phyloP scores from a whole-genome alignment of 306 rosid genomes.

The Inga laurina region DNA sequence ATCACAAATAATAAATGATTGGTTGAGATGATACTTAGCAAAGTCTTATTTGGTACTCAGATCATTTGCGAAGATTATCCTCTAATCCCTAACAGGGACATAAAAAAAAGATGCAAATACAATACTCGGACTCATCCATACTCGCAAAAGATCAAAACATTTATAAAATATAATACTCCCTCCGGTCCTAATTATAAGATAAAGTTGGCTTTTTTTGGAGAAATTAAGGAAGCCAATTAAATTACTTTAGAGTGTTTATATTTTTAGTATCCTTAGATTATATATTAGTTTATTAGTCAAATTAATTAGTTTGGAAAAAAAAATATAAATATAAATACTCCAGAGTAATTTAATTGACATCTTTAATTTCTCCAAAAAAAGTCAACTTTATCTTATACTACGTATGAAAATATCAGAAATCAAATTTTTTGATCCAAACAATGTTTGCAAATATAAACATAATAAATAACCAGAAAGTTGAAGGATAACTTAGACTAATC shows the following conservation, averaged over 20 bases:
- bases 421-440: background rate
- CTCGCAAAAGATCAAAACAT: background rate
- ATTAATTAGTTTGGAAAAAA: no score
- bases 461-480: slow-evolving; percentile 5
- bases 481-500: background rate
- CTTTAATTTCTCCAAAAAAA: no score
- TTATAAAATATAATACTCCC: background rate
- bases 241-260: no score
- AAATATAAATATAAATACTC: no score
- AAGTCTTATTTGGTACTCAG: background rate
- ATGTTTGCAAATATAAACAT: background rate
- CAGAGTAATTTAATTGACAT: no score
- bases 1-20: background rate
- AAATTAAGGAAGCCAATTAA: no score
- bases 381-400: no score
- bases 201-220: no score
- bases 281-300: no score
- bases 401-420: background rate
- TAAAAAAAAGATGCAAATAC: no score
- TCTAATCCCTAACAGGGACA: background rate
- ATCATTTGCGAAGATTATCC: background rate
- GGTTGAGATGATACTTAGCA: background rate
- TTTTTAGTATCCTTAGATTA: no score
- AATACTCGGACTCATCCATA: slow-evolving; percentile 1
- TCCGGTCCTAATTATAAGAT: no score